These are phyloP conservation scores for Saccharomyces cerevisiae DNA, from an alignment of 805 yeast genomes.

Conservation along the genomic window DNA sequence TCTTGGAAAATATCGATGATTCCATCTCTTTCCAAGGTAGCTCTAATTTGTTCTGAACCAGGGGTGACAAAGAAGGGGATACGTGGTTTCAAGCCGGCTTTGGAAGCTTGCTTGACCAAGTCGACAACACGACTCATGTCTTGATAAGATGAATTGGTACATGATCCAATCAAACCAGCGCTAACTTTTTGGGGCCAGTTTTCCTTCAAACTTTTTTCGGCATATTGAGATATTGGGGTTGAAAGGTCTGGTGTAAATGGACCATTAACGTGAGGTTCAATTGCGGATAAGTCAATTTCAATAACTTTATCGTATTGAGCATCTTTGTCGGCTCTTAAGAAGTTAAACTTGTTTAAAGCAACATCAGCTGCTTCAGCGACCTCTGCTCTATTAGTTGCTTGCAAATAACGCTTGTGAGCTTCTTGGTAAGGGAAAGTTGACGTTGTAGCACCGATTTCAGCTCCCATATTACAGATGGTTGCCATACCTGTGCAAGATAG, in stretches of 20 bases:
- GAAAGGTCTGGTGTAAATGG: conserved; percentile 98
- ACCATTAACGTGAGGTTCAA: conserved; percentile 95
- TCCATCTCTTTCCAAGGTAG: conserved; percentile 96
- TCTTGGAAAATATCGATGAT: conserved; percentile 79
- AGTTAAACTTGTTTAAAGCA: conserved; percentile 54
- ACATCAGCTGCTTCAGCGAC: conserved; percentile 78
- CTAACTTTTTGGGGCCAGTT: conserved; percentile 89
- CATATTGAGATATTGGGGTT: conserved; percentile 85
- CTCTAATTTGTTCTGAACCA: conserved; percentile 97
- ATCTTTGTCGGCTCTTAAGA: conserved; percentile 82
- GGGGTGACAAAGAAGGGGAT: conserved; percentile 91
- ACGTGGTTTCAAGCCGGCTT: conserved; percentile 86
- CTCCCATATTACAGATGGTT: conserved; percentile 99
- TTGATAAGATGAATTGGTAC: conserved; percentile 97
- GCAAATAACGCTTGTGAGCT: conserved; percentile 78
- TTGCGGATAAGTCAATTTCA: conserved; percentile 78
- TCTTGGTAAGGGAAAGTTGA: conserved; percentile 95
- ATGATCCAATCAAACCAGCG: conserved; percentile 95
- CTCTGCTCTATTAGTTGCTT: conserved; percentile 77
- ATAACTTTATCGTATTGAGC: conserved; percentile 89
- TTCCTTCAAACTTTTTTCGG: conserved; percentile 70
- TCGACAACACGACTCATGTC: conserved; percentile 97
- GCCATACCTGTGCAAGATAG: conserved; percentile 98
- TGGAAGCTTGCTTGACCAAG: conserved; percentile 82
- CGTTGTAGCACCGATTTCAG: conserved; percentile 97